These are phyloP conservation scores for Rhizopogon sp. DNA, from an alignment of 768 basidiomycete genomes.

Conservation along the genomic window DNA sequence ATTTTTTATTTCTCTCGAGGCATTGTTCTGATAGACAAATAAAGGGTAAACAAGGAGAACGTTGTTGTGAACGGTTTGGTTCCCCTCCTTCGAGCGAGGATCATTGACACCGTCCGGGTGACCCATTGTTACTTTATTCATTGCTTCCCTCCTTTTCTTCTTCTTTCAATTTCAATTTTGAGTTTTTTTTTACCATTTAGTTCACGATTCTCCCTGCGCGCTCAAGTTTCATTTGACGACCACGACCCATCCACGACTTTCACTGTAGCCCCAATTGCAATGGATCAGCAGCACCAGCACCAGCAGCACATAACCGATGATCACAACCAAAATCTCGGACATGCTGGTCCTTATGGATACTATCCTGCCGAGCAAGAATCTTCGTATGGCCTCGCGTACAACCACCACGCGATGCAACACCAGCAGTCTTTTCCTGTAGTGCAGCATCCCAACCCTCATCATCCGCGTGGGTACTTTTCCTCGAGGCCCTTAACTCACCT, in stretches of 20 bases:
- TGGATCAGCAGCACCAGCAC: slow-evolving; percentile 36
- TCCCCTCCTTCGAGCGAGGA: slow-evolving; percentile 24
- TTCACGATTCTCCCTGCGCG: slow-evolving; percentile 25
- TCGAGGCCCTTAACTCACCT: slow-evolving; percentile 34
- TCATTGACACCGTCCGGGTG: slow-evolving; percentile 9
- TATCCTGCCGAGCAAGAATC: slow-evolving; percentile 52
- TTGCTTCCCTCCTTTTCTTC: slow-evolving; percentile 28
- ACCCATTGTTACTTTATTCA: slow-evolving; percentile 25
- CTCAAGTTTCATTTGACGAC: slow-evolving; percentile 30
- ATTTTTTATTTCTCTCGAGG: background rate
- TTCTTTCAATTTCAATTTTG: slow-evolving; percentile 27
- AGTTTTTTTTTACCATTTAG: slow-evolving; percentile 27
- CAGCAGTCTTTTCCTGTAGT: slow-evolving; percentile 51
- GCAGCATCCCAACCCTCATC: slow-evolving; percentile 54
- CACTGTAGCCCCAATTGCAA: slow-evolving; percentile 39
- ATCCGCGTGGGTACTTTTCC: slow-evolving; percentile 67
- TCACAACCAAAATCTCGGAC: slow-evolving; percentile 36
- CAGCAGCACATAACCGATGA: slow-evolving; percentile 45
- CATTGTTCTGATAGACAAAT: background rate
- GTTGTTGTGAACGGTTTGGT: slow-evolving; percentile 13
- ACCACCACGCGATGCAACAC: slow-evolving; percentile 44
- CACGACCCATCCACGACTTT: slow-evolving; percentile 33
- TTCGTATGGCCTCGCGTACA: slow-evolving; percentile 49
- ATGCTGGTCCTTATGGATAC: slow-evolving; percentile 42
- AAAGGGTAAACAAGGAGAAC: slow-evolving; percentile 3